Base-by-base conservation (phyloP, 2,329 filamentous ascomycete species). In the Fonsecaea nubica region DNA sequence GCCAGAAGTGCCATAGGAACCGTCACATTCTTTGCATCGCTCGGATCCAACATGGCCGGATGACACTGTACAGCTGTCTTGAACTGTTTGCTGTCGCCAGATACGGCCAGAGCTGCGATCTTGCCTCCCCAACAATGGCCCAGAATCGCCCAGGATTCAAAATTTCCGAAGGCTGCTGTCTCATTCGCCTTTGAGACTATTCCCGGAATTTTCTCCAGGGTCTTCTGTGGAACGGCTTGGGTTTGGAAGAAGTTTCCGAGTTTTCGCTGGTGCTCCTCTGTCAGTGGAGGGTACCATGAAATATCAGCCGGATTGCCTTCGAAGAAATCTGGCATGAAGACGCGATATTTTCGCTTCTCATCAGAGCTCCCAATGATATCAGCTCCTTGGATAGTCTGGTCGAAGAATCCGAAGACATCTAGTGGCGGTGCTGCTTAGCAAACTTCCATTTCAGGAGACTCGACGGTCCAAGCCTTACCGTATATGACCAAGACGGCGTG, bases 271-370 rank as follows among this genome's bases (percentile, higher is more conserved):
- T 89, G 85, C 66, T 88, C 87, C 45, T 86, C 80, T 68, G 79
- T 87, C 74, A 86, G 80, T 15, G 86, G 85, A 0, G 86, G 85
- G 76, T 86, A 87, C 84, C 85, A 87, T 60, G 80, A 80, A 73
- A 88, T 86, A 71, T 85, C 84, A 66, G 83, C 87, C 48, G 92
- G 90, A 71, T 86, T 84, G 77, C 92, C 93, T 67, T 91, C 85
- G 82, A 97, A 96, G 85, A 92, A 94, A 80, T 97, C 93, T 33
- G 93, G 93, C 69, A 97, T 93, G 80, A 93, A 92, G 72, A 97
- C 91, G 72, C 88, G 89, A 83, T 96, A 95, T 75, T 90, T 87
- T 66, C 83, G 77, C 81, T 86, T 79, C 87, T 91, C 90, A 84
- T 89, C 82, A 40, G 82, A 80, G 72, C 80, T 78, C 35, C 86